A percentile compares a stretch with the other conserved stretches of the same genome.
Evolutionary conservation across 257 asterid species (phyloP).

Genomic region (Salvia splendens): DNA sequence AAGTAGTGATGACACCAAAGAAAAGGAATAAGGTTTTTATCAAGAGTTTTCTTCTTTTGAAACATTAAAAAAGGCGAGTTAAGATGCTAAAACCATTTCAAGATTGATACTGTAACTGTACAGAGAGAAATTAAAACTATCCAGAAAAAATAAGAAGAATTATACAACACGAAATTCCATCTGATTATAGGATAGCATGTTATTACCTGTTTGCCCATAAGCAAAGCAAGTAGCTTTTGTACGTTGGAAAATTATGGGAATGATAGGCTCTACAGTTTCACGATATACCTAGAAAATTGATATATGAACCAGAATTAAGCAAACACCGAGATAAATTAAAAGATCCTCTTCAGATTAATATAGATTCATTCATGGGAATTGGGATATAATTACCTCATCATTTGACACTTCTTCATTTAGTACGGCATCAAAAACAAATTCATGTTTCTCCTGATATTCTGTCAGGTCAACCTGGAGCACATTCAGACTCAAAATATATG

Average conservation of each 20-base stretch:
- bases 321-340: conserved; percentile 4
- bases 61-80: conserved; percentile 7
- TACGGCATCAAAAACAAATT: conserved; percentile 98
- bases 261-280: conserved; percentile 89
- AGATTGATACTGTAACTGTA: neutral
- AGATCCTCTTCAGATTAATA: conserved; percentile 16
- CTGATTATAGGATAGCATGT: conserved; percentile 21
- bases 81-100: neutral
- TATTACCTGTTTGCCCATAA: conserved; percentile 93
- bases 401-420: conserved; percentile 95
- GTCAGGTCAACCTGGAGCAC: conserved; percentile 88
- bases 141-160: neutral
- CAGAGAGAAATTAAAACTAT: neutral
- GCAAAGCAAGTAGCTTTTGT: conserved; percentile 97
- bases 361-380: neutral
- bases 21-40: too few species aligned
- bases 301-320: conserved; percentile 19
- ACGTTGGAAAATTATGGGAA: conserved; percentile 84
- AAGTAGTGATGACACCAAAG: neutral
- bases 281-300: conserved; percentile 54
- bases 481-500: conserved; percentile 18
- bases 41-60: neutral
- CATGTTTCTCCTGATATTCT: conserved; percentile 94
- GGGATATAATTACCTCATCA: conserved; percentile 72
- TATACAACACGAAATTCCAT: neutral